phyloP scores from a whole-genome alignment of 106 monocot genomes.

The Hemerocallis citrina region DNA sequence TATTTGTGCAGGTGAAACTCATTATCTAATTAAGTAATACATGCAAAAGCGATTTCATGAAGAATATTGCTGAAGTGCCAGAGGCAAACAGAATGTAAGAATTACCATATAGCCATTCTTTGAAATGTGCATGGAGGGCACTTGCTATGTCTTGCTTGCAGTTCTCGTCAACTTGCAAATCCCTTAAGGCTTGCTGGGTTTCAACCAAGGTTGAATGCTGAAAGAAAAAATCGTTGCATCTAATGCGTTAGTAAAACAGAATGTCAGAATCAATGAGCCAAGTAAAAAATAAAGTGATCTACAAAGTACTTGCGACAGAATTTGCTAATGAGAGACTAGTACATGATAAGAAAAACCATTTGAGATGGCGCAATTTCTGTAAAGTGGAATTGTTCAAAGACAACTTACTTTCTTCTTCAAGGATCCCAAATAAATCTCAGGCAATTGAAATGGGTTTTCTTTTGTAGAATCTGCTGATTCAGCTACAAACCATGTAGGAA shows the following conservation, averaged over 20 bases:
- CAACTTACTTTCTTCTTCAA: slow-evolving; percentile 44
- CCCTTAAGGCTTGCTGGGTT: slow-evolving; percentile 56
- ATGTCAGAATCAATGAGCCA: not conserved
- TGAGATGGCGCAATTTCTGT: not conserved
- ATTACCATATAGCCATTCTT: slow-evolving; percentile 88
- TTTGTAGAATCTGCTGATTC: slow-evolving; percentile 37
- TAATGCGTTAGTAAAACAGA: not conserved
- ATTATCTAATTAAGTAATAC: not conserved
- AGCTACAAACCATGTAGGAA: slow-evolving; percentile 49
- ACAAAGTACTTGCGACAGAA: not conserved
- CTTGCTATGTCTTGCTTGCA: slow-evolving; percentile 51
- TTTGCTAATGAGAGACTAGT: not conserved
- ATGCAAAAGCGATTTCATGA: not conserved
- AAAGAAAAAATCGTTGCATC: not conserved
- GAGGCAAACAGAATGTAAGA: not conserved
- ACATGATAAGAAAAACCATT: not conserved
- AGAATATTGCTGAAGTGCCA: not conserved
- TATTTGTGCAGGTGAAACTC: no score
- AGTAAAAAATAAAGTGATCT: not conserved
- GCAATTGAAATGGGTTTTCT: slow-evolving; percentile 53
- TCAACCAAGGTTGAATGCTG: slow-evolving; percentile 49
- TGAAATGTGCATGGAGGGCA: slow-evolving; percentile 74
- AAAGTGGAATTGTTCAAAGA: not conserved
- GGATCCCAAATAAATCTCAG: slow-evolving; percentile 47
- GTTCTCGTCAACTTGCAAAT: slow-evolving; percentile 54